A percentile compares a stretch with the other conserved stretches of the same genome.
These are phyloP conservation scores for Aspergillus olivimuriae DNA, from an alignment of 495 filamentous ascomycete species.

Conservation along the genomic window DNA sequence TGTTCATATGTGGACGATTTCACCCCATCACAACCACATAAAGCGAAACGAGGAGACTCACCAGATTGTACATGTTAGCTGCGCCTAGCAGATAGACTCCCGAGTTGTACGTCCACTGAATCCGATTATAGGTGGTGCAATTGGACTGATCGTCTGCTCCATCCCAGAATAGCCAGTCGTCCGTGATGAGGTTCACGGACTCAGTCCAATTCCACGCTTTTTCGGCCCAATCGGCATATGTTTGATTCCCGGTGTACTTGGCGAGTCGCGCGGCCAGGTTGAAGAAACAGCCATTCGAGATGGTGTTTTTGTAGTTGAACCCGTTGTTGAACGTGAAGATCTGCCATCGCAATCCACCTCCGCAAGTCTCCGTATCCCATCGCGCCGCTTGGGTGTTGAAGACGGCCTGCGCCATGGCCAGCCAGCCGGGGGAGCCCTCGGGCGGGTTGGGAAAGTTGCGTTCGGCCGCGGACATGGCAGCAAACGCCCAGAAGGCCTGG, in stretches of 20 bases:
- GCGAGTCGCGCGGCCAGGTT: slow-evolving; percentile 72
- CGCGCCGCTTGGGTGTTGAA: slow-evolving; percentile 68
- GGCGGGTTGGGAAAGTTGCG: slow-evolving; percentile 59
- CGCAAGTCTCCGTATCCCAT: slow-evolving; percentile 65
- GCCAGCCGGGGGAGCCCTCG: slow-evolving; percentile 58
- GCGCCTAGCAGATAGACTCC: slow-evolving; percentile 34
- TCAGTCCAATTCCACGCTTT: slow-evolving; percentile 67
- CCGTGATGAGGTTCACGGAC: slow-evolving; percentile 54
- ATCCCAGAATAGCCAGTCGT: slow-evolving; percentile 57
- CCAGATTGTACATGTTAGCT: slow-evolving; percentile 35
- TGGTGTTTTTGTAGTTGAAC: slow-evolving; percentile 76
- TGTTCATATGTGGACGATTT: too few species aligned
- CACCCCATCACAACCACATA: not conserved
- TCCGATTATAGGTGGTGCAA: slow-evolving; percentile 25
- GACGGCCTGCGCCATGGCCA: slow-evolving; percentile 73
- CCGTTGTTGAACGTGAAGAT: slow-evolving; percentile 75
- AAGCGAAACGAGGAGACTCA: slow-evolving; percentile 8
- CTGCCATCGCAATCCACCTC: slow-evolving; percentile 77
- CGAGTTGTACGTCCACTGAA: slow-evolving; percentile 36
- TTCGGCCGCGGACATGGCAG: slow-evolving; percentile 77
- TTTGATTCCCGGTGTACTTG: slow-evolving; percentile 68
- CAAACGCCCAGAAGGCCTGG: slow-evolving; percentile 81
- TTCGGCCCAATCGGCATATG: slow-evolving; percentile 73
- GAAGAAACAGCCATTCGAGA: slow-evolving; percentile 76
- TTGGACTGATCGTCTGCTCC: slow-evolving; percentile 50